Evolutionary conservation across 139 green algal species (phyloP).

Genomic region (Protoeuglena noctilucae): DNA sequence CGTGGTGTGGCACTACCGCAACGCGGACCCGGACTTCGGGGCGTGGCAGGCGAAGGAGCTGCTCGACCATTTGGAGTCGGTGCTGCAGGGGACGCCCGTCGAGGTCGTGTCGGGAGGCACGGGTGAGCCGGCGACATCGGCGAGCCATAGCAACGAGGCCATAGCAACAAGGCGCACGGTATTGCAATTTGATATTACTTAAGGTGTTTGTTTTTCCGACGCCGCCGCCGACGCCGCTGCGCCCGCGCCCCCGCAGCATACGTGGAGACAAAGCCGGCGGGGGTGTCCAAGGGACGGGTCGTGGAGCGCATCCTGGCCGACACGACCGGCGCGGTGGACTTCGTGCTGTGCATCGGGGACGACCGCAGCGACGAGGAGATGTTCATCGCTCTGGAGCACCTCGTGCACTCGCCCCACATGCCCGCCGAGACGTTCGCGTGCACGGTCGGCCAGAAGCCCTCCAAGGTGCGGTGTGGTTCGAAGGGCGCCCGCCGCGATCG

Average conservation of each 20-base stretch:
- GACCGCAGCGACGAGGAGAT: constrained; percentile 97
- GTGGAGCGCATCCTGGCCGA: constrained; percentile 49
- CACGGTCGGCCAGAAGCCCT: constrained; percentile 91
- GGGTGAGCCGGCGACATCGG: too few relatives aligned
- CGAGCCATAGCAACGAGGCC: too few relatives aligned
- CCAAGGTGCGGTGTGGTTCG: too few relatives aligned
- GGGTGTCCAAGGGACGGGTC: constrained; percentile 59
- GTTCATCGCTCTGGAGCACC: constrained; percentile 77
- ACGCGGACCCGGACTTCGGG: constrained; percentile 93
- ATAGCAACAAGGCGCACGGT: too few relatives aligned
- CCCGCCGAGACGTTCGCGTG: constrained; percentile 66
- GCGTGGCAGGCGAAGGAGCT: constrained; percentile 93
- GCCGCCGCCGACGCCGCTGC: too few relatives aligned
- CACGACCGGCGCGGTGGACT: constrained; percentile 33
- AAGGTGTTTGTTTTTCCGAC: too few relatives aligned
- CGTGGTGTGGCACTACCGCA: constrained; percentile 84
- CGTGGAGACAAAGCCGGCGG: constrained; percentile 83
- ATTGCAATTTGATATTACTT: too few relatives aligned
- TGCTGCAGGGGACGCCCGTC: constrained; percentile 78
- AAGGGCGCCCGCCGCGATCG: too few relatives aligned
- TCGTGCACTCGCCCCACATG: constrained; percentile 9
- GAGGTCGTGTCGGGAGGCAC: constrained; percentile 65
- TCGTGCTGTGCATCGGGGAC: constrained; percentile 95
- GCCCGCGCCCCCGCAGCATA: too few relatives aligned
- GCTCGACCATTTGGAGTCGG: constrained; percentile 89